phyloP scores from a whole-genome alignment of 768 basidiomycete genomes.

The Mycena amicta region DNA sequence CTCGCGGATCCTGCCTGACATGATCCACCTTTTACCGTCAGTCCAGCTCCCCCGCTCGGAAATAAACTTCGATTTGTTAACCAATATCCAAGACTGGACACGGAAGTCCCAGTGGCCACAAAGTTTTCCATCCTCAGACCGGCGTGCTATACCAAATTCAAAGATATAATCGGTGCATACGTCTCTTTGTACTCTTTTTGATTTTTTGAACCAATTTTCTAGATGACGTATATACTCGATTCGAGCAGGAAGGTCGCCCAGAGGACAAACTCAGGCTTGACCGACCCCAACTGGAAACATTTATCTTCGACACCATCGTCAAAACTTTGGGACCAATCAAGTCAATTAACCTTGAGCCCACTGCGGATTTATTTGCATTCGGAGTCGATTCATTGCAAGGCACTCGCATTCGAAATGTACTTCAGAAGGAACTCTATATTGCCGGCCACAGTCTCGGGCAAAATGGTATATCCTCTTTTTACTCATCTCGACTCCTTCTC shows the following conservation, averaged over 20 bases:
- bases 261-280: slow-evolving; percentile 29
- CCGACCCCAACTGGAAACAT: slow-evolving; percentile 35
- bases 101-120: slow-evolving; percentile 52
- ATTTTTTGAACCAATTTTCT: neutral
- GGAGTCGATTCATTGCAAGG: slow-evolving; percentile 60
- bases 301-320: slow-evolving; percentile 37
- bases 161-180: slow-evolving; percentile 42
- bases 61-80: slow-evolving; percentile 18
- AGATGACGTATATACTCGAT: slow-evolving; percentile 40
- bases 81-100: slow-evolving; percentile 25
- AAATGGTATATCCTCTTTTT: slow-evolving; percentile 28
- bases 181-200: slow-evolving; percentile 8
- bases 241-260: slow-evolving; percentile 41
- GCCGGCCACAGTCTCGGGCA: slow-evolving; percentile 33
- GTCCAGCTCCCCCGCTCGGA: slow-evolving; percentile 18
- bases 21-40: slow-evolving; percentile 49
- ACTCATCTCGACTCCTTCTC: slow-evolving; percentile 16
- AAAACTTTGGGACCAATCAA: slow-evolving; percentile 36
- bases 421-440: slow-evolving; percentile 43
- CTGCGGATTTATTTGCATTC: slow-evolving; percentile 47
- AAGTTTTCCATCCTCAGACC: slow-evolving; percentile 54
- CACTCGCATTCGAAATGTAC: slow-evolving; percentile 50
- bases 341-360: slow-evolving; percentile 29
- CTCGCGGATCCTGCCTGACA: slow-evolving; percentile 52
- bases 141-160: slow-evolving; percentile 53